Percentiles rank a stretch among this genome's conserved stretches.
Evolutionary conservation across 208 protist genomes (phyloP).

Genomic region (Acanthamoeba rhysodes): DNA sequence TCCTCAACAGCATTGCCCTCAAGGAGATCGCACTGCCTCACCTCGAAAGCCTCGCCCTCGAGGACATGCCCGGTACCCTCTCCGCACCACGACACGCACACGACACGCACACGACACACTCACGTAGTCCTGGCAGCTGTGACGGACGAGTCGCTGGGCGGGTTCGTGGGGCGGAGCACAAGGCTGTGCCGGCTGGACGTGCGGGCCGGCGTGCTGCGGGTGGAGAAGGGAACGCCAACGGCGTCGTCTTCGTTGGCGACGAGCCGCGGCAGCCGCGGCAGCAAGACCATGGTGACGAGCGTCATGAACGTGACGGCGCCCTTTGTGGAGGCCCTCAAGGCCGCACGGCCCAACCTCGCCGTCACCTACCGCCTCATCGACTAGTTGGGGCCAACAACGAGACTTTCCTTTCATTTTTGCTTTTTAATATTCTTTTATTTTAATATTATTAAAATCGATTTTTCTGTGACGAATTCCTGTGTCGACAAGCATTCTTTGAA

Average conservation of each 20-base stretch:
- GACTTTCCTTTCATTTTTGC: too few relatives aligned
- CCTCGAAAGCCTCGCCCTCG: background rate
- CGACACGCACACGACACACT: too few relatives aligned
- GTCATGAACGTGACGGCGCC: background rate
- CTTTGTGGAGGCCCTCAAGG: constrained; percentile 16
- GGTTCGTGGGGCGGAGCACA: background rate
- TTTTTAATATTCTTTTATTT: too few relatives aligned
- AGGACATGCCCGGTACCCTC: constrained; percentile 21
- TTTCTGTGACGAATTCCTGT: too few relatives aligned
- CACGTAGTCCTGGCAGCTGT: background rate
- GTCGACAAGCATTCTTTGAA: too few relatives aligned
- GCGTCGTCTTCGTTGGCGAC: background rate
- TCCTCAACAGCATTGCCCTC: background rate
- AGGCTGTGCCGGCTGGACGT: background rate
- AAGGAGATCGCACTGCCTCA: background rate
- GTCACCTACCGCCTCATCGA: constrained; percentile 9
- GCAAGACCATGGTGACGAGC: background rate
- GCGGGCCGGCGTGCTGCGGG: background rate
- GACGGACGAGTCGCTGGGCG: background rate
- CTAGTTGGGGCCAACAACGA: too few relatives aligned
- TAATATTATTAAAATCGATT: too few relatives aligned
- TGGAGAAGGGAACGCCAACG: background rate
- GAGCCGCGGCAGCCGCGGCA: background rate
- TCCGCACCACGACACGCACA: too few relatives aligned
- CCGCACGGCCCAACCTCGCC: background rate